Conservation (phyloP, 352 stramenopile species). For the Pythium rishiriense region DNA sequence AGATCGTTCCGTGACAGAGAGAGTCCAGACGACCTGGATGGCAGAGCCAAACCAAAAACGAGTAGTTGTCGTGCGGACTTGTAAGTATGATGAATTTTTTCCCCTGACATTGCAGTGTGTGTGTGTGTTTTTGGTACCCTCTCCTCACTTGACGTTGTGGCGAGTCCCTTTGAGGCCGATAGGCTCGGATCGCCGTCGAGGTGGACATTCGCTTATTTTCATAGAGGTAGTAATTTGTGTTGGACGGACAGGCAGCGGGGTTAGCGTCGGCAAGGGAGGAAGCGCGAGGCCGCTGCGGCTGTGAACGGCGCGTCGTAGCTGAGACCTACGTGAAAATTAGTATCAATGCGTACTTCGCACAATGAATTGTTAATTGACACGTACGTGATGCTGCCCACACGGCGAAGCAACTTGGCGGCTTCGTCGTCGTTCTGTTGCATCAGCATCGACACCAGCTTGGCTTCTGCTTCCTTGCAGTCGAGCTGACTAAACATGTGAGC, state of each 20-base stretch:
- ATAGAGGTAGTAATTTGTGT: neutral
- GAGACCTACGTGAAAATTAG: neutral
- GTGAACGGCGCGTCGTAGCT: neutral
- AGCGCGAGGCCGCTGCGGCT: neutral
- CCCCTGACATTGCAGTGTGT: neutral
- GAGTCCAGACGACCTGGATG: too few relatives aligned
- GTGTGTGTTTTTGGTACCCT: neutral
- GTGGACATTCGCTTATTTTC: neutral
- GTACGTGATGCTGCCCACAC: slow-evolving; percentile 12
- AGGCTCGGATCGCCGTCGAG: slow-evolving; percentile 10
- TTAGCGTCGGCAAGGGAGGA: slow-evolving; percentile 11
- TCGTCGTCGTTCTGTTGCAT: slow-evolving; percentile 35
- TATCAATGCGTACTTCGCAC: neutral
- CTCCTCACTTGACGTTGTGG: neutral
- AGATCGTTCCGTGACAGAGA: neutral
- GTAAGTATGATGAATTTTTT: slow-evolving; percentile 4
- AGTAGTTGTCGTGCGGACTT: neutral
- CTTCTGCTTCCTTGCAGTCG: slow-evolving; percentile 55
- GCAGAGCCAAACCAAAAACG: neutral
- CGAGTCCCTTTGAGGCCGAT: slow-evolving; percentile 5
- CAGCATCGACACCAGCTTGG: slow-evolving; percentile 38
- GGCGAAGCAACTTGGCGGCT: slow-evolving; percentile 8
- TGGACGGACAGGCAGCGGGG: neutral
- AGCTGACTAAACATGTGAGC: slow-evolving; percentile 62
- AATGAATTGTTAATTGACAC: neutral